Evolutionary conservation across 306 rosid genomes (phyloP).

Genomic region (Acacia confusa): DNA sequence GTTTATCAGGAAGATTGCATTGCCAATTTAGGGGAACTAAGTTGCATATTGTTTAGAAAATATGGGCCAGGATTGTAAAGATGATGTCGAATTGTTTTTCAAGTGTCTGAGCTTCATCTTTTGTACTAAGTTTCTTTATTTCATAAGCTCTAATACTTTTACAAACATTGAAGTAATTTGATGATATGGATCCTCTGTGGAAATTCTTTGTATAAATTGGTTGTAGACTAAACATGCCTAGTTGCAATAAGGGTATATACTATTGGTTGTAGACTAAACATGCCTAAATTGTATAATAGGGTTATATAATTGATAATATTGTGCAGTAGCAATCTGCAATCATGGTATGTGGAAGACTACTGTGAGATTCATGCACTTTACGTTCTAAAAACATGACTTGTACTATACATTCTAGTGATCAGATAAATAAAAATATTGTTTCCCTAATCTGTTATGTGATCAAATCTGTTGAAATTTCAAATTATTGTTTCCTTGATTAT

Average conservation of each 20-base stretch:
- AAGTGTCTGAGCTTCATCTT: not conserved
- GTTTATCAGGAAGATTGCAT: not conserved
- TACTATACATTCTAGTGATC: not conserved
- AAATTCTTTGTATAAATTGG: not conserved
- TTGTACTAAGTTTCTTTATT: not conserved
- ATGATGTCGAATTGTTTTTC: not conserved
- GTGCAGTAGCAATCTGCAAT: not conserved
- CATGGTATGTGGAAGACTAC: not conserved
- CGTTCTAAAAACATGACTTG: not conserved
- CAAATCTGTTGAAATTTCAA: no score
- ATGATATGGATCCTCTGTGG: not conserved
- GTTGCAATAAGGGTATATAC: not conserved
- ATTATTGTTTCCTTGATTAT: no score
- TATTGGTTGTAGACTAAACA: not conserved
- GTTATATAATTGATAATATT: not conserved
- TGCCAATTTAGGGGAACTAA: not conserved
- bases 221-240: not conserved
- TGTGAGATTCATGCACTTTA: not conserved
- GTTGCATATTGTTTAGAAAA: not conserved
- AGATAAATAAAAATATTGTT: no score
- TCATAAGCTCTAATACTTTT: not conserved
- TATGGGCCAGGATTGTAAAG: not conserved
- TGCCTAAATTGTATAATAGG: not conserved
- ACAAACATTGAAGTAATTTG: not conserved
- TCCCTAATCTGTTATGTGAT: no score